Evolutionary conservation across 2,329 filamentous ascomycete genomes (phyloP).

Genomic region (Pyricularia grisea): DNA sequence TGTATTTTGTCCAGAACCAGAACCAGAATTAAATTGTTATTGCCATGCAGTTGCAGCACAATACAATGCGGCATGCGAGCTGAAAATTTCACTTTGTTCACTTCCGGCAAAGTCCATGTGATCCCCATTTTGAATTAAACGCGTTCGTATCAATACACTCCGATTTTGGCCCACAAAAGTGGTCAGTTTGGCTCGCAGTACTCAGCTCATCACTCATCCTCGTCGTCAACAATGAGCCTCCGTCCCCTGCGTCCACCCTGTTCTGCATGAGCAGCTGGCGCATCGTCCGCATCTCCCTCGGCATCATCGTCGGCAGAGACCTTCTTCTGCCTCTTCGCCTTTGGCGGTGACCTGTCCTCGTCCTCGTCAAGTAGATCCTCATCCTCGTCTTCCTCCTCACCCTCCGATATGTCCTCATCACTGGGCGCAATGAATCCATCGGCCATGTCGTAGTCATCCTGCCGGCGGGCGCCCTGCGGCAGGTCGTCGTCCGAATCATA

Average conservation of each 20-base stretch:
- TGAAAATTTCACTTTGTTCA: neutral
- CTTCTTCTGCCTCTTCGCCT: slow-evolving; percentile 41
- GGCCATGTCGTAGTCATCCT: slow-evolving; percentile 70
- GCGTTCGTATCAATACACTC: neutral
- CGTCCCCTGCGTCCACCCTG: slow-evolving; percentile 33
- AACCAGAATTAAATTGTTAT: neutral
- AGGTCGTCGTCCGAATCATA: slow-evolving; percentile 73
- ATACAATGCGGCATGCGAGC: neutral
- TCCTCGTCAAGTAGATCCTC: slow-evolving; percentile 50
- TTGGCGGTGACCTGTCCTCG: slow-evolving; percentile 32
- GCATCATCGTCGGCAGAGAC: slow-evolving; percentile 33
- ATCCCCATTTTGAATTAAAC: neutral
- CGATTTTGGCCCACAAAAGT: neutral
- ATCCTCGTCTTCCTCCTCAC: slow-evolving; percentile 48
- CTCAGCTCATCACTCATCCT: slow-evolving; percentile 39
- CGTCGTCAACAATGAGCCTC: slow-evolving; percentile 51
- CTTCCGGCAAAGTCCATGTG: neutral
- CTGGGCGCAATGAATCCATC: slow-evolving; percentile 71
- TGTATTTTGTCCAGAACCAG: neutral
- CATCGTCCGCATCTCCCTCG: slow-evolving; percentile 38
- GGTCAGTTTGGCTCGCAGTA: neutral
- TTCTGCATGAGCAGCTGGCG: slow-evolving; percentile 24
- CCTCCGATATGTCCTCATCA: slow-evolving; percentile 57
- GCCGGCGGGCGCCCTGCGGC: slow-evolving; percentile 47
- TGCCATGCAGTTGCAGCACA: neutral